Conservation (phyloP, 2,329 filamentous ascomycete genomes). For the Phialemonium atrogriseum region DNA sequence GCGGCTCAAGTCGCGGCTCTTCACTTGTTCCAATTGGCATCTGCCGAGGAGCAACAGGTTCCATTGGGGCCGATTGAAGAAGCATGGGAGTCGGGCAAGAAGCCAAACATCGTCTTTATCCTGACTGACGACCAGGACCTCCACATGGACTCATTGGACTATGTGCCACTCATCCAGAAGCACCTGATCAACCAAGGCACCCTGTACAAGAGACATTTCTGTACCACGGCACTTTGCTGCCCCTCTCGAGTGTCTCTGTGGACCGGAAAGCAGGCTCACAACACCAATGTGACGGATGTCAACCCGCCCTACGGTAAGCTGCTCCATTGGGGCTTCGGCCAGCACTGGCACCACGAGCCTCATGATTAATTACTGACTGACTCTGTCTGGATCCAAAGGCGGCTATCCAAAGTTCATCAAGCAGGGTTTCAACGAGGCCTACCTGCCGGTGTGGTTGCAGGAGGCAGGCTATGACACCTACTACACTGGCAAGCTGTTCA, state of each 20-base stretch:
- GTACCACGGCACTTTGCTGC: conserved; percentile 54
- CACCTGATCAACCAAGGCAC: conserved; percentile 48
- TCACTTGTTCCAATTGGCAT: too few relatives aligned
- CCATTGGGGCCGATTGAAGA: too few relatives aligned
- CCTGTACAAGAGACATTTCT: conserved; percentile 49
- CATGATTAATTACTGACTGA: too few relatives aligned
- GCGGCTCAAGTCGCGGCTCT: too few relatives aligned
- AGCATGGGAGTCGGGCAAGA: not conserved
- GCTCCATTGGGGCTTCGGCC: too few relatives aligned
- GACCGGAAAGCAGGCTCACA: conserved; percentile 55
- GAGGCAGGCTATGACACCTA: conserved; percentile 42
- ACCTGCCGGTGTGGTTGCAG: conserved; percentile 43
- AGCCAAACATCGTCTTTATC: conserved; percentile 53
- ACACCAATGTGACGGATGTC: conserved; percentile 49
- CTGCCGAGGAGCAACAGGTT: too few relatives aligned
- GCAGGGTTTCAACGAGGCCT: conserved; percentile 40
- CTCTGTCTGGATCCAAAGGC: conserved; percentile 14
- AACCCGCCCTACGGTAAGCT: conserved; percentile 15
- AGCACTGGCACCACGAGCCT: too few relatives aligned
- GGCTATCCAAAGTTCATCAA: conserved; percentile 42
- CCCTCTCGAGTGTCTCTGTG: conserved; percentile 52
- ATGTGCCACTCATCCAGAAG: conserved; percentile 46
- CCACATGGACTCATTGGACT: conserved; percentile 49
- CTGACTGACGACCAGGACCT: conserved; percentile 59
- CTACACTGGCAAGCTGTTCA: conserved; percentile 49